A percentile compares a stretch with the other conserved stretches of the same genome.
Evolutionary conservation across 2,329 filamentous ascomycete genomes (phyloP).

Genomic region (Plenodomus lindquistii): DNA sequence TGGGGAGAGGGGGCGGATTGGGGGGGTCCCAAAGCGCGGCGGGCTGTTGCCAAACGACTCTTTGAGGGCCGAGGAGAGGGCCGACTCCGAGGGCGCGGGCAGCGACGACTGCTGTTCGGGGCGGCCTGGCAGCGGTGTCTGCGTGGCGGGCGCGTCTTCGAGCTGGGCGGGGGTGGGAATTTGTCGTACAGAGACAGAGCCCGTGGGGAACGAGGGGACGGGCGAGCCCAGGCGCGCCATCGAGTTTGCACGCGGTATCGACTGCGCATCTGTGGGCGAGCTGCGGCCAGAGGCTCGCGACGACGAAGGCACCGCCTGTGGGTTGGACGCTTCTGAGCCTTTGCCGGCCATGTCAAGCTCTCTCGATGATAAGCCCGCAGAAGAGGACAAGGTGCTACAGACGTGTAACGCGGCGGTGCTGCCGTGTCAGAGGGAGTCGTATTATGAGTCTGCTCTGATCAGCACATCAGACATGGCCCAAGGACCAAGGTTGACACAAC

Average conservation of each 20-base stretch:
- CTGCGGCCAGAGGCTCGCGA: slow-evolving; percentile 28
- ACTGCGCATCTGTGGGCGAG: slow-evolving; percentile 42
- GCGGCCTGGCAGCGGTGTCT: slow-evolving; percentile 68
- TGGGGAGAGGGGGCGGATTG: slow-evolving; percentile 62
- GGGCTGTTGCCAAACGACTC: slow-evolving; percentile 72
- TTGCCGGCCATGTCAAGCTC: slow-evolving; percentile 25
- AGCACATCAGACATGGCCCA: too few relatives aligned
- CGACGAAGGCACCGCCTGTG: slow-evolving; percentile 34
- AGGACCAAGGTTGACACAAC: not conserved
- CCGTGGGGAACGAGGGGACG: slow-evolving; percentile 50
- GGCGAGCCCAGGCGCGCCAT: slow-evolving; percentile 61
- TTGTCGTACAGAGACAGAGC: slow-evolving; percentile 55
- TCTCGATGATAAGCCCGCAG: too few relatives aligned
- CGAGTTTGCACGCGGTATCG: slow-evolving; percentile 55
- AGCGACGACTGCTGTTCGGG: slow-evolving; percentile 60
- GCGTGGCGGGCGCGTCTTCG: slow-evolving; percentile 42
- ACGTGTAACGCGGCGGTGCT: too few relatives aligned
- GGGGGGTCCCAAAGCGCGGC: slow-evolving; percentile 65
- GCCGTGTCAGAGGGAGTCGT: too few relatives aligned
- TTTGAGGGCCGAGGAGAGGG: slow-evolving; percentile 83
- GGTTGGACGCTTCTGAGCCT: slow-evolving; percentile 22
- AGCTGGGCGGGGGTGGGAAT: slow-evolving; percentile 56
- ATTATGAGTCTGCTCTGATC: too few relatives aligned
- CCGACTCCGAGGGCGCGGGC: slow-evolving; percentile 81
- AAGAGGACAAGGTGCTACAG: not conserved